Conservation (phyloP, 1,139 yeast species). For the Yamadazyma aaseri region DNA sequence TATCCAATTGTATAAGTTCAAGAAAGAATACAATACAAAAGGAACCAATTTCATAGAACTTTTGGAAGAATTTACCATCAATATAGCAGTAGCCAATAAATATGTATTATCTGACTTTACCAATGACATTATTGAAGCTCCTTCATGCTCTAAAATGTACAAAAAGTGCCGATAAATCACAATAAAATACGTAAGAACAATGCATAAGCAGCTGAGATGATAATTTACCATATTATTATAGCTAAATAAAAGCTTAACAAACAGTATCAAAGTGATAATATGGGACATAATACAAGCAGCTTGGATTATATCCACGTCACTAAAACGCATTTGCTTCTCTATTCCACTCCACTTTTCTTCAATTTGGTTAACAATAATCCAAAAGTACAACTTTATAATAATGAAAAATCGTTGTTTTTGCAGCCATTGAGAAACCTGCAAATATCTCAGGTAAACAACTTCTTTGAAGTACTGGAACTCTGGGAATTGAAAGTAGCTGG, state of each 20-base stretch:
- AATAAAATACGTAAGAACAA: slow-evolving; percentile 19
- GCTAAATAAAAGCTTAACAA: background rate
- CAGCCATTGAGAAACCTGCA: background rate
- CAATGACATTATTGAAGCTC: slow-evolving; percentile 21
- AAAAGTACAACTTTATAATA: background rate
- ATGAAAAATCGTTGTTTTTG: background rate
- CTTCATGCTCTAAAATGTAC: slow-evolving; percentile 6
- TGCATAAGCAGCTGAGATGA: slow-evolving; percentile 7
- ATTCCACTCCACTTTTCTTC: no score
- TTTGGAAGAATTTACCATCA: slow-evolving; percentile 25
- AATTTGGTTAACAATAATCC: background rate
- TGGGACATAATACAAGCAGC: slow-evolving; percentile 6
- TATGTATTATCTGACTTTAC: slow-evolving; percentile 49
- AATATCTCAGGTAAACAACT: background rate
- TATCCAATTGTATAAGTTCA: slow-evolving; percentile 38
- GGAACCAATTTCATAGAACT: slow-evolving; percentile 40
- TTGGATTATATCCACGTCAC: slow-evolving; percentile 1
- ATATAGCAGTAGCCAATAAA: slow-evolving; percentile 33
- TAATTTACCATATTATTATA: background rate
- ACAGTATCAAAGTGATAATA: slow-evolving; percentile 1
- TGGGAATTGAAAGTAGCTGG: background rate
- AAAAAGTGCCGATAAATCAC: slow-evolving; percentile 20
- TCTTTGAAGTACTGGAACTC: slow-evolving; percentile 1
- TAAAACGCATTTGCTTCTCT: no score
- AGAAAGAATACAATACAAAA: slow-evolving; percentile 43